These are phyloP conservation scores for Cornus controversa DNA, from an alignment of 148 eudicot genomes.

Conservation along the genomic window DNA sequence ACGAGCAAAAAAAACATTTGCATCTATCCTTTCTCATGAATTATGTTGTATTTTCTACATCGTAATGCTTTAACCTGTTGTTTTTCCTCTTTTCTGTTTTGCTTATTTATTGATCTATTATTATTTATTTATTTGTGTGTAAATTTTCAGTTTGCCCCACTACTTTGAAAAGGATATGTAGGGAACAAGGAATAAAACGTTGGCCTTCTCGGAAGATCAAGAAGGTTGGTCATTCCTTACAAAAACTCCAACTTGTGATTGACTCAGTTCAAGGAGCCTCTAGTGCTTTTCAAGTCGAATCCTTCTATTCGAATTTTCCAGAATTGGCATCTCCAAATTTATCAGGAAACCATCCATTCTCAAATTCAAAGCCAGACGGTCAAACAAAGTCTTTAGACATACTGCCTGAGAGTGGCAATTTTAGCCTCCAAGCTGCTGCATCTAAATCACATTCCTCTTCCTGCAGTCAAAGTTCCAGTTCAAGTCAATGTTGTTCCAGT, in stretches of 20 bases:
- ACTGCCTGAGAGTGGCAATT: conserved; percentile 32
- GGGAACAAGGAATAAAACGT: conserved; percentile 86
- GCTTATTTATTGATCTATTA: too few species aligned
- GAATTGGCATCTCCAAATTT: conserved; percentile 64
- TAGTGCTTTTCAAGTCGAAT: conserved; percentile 66
- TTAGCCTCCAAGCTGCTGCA: conserved; percentile 34
- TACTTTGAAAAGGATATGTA: conserved; percentile 89
- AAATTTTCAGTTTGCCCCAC: conserved; percentile 81
- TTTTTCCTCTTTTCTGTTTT: conserved; percentile 1
- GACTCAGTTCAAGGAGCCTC: conserved; percentile 86
- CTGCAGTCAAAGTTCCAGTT: conserved; percentile 65
- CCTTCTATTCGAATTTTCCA: conserved; percentile 80
- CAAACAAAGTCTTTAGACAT: conserved; percentile 26
- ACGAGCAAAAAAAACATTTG: too few species aligned
- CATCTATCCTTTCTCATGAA: too few species aligned
- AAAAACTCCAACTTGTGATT: conserved; percentile 81
- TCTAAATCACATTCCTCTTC: conserved; percentile 71
- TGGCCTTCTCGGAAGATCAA: conserved; percentile 97
- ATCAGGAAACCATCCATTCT: conserved; percentile 42
- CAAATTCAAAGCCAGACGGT: conserved; percentile 35
- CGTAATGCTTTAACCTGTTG: too few species aligned
- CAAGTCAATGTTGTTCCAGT: conserved; percentile 69
- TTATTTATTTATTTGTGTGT: background rate
- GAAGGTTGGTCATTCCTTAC: conserved; percentile 87
- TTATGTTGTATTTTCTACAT: too few species aligned